phyloP scores from a whole-genome alignment of 495 filamentous ascomycete species.

The Talaromyces liani region DNA sequence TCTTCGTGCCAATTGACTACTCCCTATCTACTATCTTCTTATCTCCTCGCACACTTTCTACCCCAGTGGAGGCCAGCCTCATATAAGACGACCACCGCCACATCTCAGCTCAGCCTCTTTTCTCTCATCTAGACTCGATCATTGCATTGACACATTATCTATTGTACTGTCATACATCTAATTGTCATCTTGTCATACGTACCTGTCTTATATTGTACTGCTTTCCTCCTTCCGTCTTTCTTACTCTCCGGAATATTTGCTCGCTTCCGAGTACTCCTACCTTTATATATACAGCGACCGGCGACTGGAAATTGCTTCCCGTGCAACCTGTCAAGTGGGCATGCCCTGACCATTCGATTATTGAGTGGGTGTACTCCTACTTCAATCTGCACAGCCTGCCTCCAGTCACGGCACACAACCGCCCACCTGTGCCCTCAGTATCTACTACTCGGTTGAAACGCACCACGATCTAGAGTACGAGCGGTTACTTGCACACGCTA shows the following conservation, averaged over 20 bases:
- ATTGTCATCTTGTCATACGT: background rate
- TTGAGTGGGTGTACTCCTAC: background rate
- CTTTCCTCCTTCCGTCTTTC: background rate
- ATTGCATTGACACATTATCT: background rate
- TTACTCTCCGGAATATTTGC: background rate
- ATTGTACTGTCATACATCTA: background rate
- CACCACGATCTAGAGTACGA: background rate
- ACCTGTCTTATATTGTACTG: background rate
- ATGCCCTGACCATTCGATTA: background rate
- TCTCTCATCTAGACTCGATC: background rate
- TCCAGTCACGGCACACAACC: background rate
- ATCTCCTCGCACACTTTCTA: background rate
- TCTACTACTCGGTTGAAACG: background rate
- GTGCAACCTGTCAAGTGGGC: background rate
- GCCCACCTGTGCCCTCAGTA: background rate
- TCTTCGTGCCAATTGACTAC: background rate
- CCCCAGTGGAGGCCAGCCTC: background rate
- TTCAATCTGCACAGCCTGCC: background rate
- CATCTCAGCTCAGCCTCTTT: background rate
- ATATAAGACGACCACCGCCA: constrained; percentile 3
- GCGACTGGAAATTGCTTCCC: background rate
- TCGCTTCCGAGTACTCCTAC: background rate
- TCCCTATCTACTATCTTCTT: background rate
- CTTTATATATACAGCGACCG: background rate
- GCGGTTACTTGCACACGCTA: background rate